Evolutionary conservation across 1,139 yeast genomes (phyloP).

Genomic region (Yamadazyma trypodendri): DNA sequence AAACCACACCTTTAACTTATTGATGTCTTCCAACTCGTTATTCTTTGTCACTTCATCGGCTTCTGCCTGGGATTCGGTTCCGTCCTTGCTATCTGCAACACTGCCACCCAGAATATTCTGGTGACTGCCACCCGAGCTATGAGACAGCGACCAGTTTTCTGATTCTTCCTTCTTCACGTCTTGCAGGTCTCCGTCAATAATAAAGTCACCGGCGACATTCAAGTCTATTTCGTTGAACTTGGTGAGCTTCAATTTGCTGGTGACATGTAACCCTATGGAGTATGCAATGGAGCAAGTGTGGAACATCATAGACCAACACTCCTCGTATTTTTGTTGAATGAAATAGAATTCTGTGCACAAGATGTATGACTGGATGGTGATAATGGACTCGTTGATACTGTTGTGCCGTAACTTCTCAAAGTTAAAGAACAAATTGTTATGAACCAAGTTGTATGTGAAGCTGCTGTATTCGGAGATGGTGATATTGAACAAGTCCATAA

Average conservation of each 20-base stretch:
- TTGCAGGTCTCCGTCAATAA: constrained; percentile 5
- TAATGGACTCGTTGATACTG: constrained; percentile 44
- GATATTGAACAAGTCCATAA: constrained; percentile 24
- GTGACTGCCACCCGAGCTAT: not conserved
- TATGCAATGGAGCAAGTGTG: constrained; percentile 50
- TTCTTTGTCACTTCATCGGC: constrained; percentile 11
- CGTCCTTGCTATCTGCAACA: no score
- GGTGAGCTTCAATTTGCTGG: constrained; percentile 25
- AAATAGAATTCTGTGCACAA: constrained; percentile 52
- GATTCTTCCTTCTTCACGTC: constrained; percentile 1
- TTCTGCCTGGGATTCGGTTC: no score
- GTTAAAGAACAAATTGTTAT: constrained; percentile 29
- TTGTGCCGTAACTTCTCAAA: constrained; percentile 48
- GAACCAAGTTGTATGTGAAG: constrained; percentile 22
- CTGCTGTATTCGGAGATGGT: constrained; percentile 26
- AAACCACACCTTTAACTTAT: constrained; percentile 48
- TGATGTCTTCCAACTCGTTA: constrained; percentile 31
- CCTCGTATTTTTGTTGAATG: constrained; percentile 49
- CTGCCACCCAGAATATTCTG: not conserved
- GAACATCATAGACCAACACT: constrained; percentile 49
- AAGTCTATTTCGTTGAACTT: constrained; percentile 16
- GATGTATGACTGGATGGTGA: constrained; percentile 49
- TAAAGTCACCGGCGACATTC: constrained; percentile 12
- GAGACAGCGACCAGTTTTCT: not conserved
- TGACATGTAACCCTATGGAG: constrained; percentile 52